Conservation (phyloP, 140 eudicot genomes). For the Cichorium intybus region DNA sequence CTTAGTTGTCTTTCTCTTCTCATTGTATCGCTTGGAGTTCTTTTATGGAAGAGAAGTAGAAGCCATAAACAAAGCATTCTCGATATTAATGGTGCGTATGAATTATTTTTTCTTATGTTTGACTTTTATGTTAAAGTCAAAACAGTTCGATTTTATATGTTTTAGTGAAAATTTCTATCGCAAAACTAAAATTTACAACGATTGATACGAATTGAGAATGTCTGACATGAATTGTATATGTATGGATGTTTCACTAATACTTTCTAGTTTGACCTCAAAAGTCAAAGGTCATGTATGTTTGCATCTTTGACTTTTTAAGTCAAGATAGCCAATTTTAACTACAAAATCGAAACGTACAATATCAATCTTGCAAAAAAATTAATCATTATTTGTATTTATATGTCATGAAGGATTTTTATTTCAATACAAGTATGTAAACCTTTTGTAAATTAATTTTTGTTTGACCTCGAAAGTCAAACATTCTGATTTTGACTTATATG, state of each 20-base stretch:
- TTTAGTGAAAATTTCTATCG: neutral
- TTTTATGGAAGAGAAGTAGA: conserved; percentile 54
- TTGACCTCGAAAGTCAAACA: conserved; percentile 19
- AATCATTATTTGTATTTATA: neutral
- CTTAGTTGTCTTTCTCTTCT: conserved; percentile 47
- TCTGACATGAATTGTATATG: no score
- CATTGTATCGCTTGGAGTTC: conserved; percentile 37
- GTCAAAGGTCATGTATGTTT: neutral
- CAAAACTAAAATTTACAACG: no score
- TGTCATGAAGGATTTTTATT: neutral
- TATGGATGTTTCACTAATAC: neutral
- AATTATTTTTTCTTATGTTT: neutral
- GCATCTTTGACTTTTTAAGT: conserved; percentile 17
- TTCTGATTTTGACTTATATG: conserved; percentile 8
- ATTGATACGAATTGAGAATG: no score
- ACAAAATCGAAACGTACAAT: neutral
- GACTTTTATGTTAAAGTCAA: conserved; percentile 17
- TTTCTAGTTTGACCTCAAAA: neutral
- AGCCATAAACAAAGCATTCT: conserved; percentile 50
- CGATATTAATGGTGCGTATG: conserved; percentile 49
- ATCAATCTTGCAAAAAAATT: neutral
- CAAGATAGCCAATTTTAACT: neutral
- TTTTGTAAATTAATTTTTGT: no score
- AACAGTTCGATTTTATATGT: no score
- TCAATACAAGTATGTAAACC: neutral